Evolutionary conservation across 495 filamentous ascomycete species (phyloP).

Genomic region (Lophiostoma macrostomum): DNA sequence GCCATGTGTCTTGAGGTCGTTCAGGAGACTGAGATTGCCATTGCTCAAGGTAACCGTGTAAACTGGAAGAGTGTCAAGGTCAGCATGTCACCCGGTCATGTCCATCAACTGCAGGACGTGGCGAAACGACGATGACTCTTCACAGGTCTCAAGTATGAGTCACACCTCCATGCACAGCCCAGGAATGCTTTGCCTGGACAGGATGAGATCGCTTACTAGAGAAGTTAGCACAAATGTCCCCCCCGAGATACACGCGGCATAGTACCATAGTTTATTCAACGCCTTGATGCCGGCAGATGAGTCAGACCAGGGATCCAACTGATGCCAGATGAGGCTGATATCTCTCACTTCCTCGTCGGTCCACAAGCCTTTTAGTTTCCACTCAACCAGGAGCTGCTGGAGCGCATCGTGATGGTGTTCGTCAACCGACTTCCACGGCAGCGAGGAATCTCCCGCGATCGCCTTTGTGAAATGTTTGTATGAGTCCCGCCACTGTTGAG

Average conservation of each 20-base stretch:
- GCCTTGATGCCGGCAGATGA: conserved; percentile 52
- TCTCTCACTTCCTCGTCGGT: conserved; percentile 53
- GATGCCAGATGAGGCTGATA: conserved; percentile 66
- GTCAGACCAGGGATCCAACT: conserved; percentile 67
- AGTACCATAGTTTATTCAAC: conserved; percentile 55
- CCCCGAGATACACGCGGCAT: neutral
- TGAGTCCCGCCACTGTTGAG: conserved; percentile 63
- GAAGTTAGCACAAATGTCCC: neutral
- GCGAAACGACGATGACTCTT: too few species aligned
- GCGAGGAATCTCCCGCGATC: conserved; percentile 45
- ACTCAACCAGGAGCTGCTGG: conserved; percentile 51
- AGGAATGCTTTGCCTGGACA: too few species aligned
- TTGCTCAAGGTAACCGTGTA: conserved; percentile 68
- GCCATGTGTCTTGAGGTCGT: conserved; percentile 58
- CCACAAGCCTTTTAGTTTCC: conserved; percentile 58
- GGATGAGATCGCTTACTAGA: too few species aligned
- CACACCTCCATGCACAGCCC: too few species aligned
- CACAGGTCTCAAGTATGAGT: too few species aligned
- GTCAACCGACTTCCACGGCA: conserved; percentile 49
- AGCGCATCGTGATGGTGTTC: conserved; percentile 65
- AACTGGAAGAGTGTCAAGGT: too few species aligned
- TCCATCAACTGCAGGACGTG: too few species aligned
- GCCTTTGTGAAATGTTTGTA: conserved; percentile 60
- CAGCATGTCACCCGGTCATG: too few species aligned
- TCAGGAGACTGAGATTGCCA: conserved; percentile 63